Conservation (phyloP, 176 grass and related monocot species). For the Panicum miliaceum region DNA sequence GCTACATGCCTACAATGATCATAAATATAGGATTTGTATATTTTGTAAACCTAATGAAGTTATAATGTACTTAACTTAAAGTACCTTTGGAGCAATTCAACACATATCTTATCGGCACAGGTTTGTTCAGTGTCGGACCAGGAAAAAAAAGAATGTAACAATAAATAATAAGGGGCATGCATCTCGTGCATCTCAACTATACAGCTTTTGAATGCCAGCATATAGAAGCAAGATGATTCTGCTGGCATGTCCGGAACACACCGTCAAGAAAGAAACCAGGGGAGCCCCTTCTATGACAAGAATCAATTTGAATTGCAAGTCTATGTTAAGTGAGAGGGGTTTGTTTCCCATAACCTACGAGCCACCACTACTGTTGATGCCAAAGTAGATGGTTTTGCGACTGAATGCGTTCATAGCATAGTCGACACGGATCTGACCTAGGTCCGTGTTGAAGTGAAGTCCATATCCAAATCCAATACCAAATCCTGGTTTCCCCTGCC, state of each 20-base stretch:
- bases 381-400: slow-evolving; percentile 88
- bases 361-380: slow-evolving; percentile 68
- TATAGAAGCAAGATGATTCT: slow-evolving; percentile 20
- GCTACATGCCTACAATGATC: neutral
- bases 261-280: slow-evolving; percentile 14
- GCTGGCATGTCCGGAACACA: slow-evolving; percentile 8
- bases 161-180: neutral
- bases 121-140: neutral
- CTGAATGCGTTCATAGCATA: slow-evolving; percentile 86
- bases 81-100: neutral
- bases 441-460: slow-evolving; percentile 71
- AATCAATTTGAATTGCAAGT: slow-evolving; percentile 33
- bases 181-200: slow-evolving; percentile 41
- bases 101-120: slow-evolving; percentile 24
- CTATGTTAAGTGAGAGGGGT: slow-evolving; percentile 48
- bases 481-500: slow-evolving; percentile 86
- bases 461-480: slow-evolving; percentile 90
- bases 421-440: slow-evolving; percentile 82
- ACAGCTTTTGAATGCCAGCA: slow-evolving; percentile 34
- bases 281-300: neutral
- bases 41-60: neutral
- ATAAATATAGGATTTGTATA: neutral
- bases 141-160: neutral
- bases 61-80: neutral
- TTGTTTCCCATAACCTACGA: slow-evolving; percentile 41